phyloP scores from a whole-genome alignment of 192 early-diverging fungal genomes.

The Lunasporangiospora selenospora region DNA sequence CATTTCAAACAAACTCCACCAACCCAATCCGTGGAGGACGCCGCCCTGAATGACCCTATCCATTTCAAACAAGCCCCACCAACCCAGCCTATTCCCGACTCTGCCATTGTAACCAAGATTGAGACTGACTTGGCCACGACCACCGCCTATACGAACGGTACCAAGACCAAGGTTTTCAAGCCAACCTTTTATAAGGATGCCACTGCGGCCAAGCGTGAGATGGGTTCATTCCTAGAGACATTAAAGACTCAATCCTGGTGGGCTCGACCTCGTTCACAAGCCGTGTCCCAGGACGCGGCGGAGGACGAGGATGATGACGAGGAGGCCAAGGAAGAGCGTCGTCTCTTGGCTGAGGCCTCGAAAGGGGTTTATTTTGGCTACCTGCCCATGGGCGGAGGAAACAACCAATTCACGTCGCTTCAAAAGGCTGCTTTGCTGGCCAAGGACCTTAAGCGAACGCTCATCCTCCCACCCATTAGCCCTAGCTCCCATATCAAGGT shows the following conservation, averaged over 20 bases:
- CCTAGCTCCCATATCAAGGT: conserved; percentile 49
- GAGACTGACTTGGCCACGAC: conserved; percentile 14
- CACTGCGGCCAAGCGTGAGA: conserved; percentile 12
- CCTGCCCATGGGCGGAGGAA: conserved; percentile 43
- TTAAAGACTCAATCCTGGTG: conserved; percentile 18
- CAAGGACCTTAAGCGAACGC: conserved; percentile 42
- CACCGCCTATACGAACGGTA: conserved; percentile 16
- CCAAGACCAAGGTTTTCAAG: conserved; percentile 27
- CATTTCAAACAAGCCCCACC: background rate
- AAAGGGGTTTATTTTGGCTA: conserved; percentile 18
- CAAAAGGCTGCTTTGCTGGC: conserved; percentile 37
- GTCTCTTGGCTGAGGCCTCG: background rate
- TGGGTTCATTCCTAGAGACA: conserved; percentile 37
- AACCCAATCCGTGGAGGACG: background rate
- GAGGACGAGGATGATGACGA: conserved; percentile 8
- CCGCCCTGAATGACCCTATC: background rate
- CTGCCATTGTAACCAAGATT: background rate
- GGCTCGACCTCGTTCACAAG: background rate
- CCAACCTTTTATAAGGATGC: conserved; percentile 27
- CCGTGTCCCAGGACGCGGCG: background rate
- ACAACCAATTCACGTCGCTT: conserved; percentile 42
- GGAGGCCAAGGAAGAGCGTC: conserved; percentile 17
- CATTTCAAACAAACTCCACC: background rate
- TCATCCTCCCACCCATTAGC: conserved; percentile 36
- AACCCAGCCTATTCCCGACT: background rate